Conservation (phyloP, 2,329 filamentous ascomycete genomes). For the Curvularia sp. region DNA sequence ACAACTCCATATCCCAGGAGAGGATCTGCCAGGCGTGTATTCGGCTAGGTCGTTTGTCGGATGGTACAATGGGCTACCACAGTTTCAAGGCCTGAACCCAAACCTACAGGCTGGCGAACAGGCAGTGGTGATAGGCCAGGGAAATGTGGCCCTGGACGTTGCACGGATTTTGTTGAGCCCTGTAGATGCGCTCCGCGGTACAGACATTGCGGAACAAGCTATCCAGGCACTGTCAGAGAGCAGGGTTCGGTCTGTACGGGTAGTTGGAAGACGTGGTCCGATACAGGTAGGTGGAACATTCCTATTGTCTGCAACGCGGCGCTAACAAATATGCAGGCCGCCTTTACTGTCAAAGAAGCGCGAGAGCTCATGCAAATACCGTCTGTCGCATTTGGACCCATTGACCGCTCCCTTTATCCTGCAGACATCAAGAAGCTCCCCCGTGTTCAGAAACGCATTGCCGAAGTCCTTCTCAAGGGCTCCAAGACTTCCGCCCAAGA, state of each 20-base stretch:
- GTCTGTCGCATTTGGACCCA: conserved; percentile 72
- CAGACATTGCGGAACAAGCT: conserved; percentile 88
- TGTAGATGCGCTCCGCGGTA: conserved; percentile 74
- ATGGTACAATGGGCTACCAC: conserved; percentile 97
- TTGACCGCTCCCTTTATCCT: conserved; percentile 72
- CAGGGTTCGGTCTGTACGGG: conserved; percentile 76
- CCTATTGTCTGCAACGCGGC: neutral
- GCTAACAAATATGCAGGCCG: conserved; percentile 62
- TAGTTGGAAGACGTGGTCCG: conserved; percentile 89
- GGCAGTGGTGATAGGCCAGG: conserved; percentile 89
- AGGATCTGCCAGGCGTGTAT: conserved; percentile 77
- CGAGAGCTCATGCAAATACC: conserved; percentile 84
- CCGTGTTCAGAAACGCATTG: conserved; percentile 76
- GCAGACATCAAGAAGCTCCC: conserved; percentile 72
- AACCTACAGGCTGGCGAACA: conserved; percentile 78
- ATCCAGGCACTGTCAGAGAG: conserved; percentile 75
- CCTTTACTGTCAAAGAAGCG: conserved; percentile 94
- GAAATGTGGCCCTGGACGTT: conserved; percentile 94
- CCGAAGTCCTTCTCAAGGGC: conserved; percentile 81
- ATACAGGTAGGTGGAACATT: conserved; percentile 68
- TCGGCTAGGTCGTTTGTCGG: conserved; percentile 94
- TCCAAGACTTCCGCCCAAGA: conserved; percentile 60
- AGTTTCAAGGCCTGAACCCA: conserved; percentile 75
- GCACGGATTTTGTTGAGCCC: conserved; percentile 84
- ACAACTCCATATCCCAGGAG: conserved; percentile 78